These are phyloP conservation scores for Eragrostis tef DNA, from an alignment of 202 grass and related monocot genomes.

Conservation along the genomic window DNA sequence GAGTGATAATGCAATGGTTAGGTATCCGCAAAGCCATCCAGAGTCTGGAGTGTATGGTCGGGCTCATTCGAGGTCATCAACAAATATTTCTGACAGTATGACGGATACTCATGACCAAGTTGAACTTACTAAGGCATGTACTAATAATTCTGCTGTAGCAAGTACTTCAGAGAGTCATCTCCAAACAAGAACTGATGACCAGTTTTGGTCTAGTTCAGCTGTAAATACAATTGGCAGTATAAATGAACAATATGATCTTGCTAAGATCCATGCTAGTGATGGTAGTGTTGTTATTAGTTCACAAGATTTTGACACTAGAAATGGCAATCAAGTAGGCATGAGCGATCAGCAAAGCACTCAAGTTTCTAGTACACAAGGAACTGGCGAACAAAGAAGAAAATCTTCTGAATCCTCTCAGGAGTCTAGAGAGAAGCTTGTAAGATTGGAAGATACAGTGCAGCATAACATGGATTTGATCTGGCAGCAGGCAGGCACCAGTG, in stretches of 20 bases:
- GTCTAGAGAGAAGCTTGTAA: slow-evolving; percentile 31
- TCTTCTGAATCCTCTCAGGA: slow-evolving; percentile 46
- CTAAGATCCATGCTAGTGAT: slow-evolving; percentile 42
- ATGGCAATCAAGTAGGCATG: slow-evolving; percentile 44
- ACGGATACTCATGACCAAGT: slow-evolving; percentile 39
- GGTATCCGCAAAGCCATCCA: slow-evolving; percentile 29
- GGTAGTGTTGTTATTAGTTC: slow-evolving; percentile 43
- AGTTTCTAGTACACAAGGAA: slow-evolving; percentile 43
- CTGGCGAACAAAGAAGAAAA: slow-evolving; percentile 25
- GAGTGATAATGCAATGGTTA: slow-evolving; percentile 40
- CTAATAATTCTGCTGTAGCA: slow-evolving; percentile 20
- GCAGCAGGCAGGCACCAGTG: slow-evolving; percentile 40
- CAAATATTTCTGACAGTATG: slow-evolving; percentile 26
- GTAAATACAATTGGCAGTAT: slow-evolving; percentile 28
- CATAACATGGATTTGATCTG: slow-evolving; percentile 45
- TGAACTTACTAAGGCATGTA: slow-evolving; percentile 38
- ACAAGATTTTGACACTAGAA: slow-evolving; percentile 41
- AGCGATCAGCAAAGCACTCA: slow-evolving; percentile 35
- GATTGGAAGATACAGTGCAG: slow-evolving; percentile 37
- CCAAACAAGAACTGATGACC: slow-evolving; percentile 33
- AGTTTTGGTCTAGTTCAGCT: slow-evolving; percentile 36
- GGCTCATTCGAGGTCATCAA: slow-evolving; percentile 30
- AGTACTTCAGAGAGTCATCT: slow-evolving; percentile 40
- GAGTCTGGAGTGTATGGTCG: slow-evolving; percentile 43
- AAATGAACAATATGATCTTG: slow-evolving; percentile 43